These are phyloP conservation scores for Arachis stenosperma DNA, from an alignment of 306 rosid genomes.

Conservation along the genomic window DNA sequence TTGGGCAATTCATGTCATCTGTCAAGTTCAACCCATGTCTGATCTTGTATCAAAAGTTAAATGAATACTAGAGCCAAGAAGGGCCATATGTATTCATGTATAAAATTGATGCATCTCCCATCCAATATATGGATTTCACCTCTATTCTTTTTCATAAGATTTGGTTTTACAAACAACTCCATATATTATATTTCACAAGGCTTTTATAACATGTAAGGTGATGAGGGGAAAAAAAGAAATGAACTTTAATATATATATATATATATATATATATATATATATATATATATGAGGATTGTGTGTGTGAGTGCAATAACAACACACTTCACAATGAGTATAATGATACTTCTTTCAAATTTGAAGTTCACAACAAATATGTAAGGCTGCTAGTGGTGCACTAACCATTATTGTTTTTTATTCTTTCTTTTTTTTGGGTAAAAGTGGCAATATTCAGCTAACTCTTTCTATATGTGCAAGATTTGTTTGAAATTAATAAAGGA, in stretches of 20 bases:
- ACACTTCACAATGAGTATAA: slow-evolving; percentile 1
- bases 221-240: neutral
- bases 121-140: neutral
- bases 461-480: slow-evolving; percentile 7
- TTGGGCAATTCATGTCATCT: neutral
- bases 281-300: neutral
- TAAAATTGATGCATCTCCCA: neutral
- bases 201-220: neutral
- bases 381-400: neutral
- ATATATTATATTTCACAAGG: neutral
- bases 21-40: neutral
- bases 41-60: neutral
- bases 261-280: too few species aligned
- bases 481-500: slow-evolving; percentile 1
- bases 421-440: neutral
- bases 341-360: neutral
- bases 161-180: neutral
- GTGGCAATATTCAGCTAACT: slow-evolving; percentile 13
- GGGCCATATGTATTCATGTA: neutral
- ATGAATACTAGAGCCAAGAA: neutral
- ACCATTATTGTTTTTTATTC: neutral
- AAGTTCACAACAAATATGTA: slow-evolving; percentile 26
- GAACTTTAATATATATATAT: neutral
- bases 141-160: neutral
- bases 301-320: neutral